phyloP scores from a whole-genome alignment of 768 basidiomycete species.

The Termitomyces sp. region DNA sequence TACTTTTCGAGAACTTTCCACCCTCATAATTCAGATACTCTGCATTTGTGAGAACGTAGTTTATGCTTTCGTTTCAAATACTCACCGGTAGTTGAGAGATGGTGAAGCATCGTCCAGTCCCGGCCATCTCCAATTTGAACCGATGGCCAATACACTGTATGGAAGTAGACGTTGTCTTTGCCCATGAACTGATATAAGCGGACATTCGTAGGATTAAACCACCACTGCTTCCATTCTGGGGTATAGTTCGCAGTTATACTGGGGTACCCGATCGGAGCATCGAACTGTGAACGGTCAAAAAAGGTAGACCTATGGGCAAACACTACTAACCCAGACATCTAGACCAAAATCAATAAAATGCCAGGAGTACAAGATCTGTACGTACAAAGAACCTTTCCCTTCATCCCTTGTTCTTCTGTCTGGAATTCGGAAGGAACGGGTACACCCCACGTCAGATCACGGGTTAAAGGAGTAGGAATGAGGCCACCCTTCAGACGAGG shows the following conservation, averaged over 20 bases:
- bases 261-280: conserved; percentile 94
- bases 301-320: not conserved
- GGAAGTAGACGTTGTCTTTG: conserved; percentile 99
- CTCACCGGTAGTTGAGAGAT: conserved; percentile 91
- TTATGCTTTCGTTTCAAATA: not conserved
- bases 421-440: conserved; percentile 59
- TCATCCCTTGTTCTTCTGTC: conserved; percentile 79
- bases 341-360: conserved; percentile 2
- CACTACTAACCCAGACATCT: conserved; percentile 87
- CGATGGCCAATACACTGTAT: conserved; percentile 92
- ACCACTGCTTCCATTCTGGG: conserved; percentile 94
- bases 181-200: conserved; percentile 99
- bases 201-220: conserved; percentile 89
- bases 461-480: conserved; percentile 83
- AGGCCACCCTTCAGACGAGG: conserved; percentile 82
- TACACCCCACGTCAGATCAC: conserved; percentile 96
- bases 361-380: conserved; percentile 11
- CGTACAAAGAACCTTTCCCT: conserved; percentile 93
- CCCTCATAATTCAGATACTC: conserved; percentile 98
- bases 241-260: conserved; percentile 97
- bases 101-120: conserved; percentile 90
- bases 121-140: conserved; percentile 85
- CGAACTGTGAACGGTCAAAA: conserved; percentile 59
- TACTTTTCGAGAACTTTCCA: conserved; percentile 97
- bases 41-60: not conserved